Conservation (phyloP, 495 filamentous ascomycete genomes). For the Letharia columbiana region DNA sequence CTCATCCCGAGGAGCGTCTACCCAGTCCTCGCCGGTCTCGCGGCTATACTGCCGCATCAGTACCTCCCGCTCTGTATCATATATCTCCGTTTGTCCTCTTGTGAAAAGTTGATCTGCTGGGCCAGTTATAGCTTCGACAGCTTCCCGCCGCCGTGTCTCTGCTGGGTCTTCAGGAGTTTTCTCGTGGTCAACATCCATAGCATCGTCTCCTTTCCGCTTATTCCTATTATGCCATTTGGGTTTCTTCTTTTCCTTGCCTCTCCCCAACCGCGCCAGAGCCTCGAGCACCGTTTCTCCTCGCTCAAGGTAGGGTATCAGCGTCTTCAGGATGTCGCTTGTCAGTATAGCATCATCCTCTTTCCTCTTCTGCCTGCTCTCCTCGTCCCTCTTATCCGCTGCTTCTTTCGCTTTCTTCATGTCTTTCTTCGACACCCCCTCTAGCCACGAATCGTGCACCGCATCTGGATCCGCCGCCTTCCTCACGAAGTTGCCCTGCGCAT, state of each 20-base stretch:
- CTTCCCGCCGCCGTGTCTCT: conserved; percentile 57
- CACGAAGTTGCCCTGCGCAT: conserved; percentile 82
- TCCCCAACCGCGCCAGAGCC: conserved; percentile 73
- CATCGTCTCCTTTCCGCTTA: conserved; percentile 41
- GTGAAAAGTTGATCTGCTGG: conserved; percentile 79
- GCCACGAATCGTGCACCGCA: conserved; percentile 83
- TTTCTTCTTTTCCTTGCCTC: conserved; percentile 54
- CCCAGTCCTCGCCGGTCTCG: conserved; percentile 89
- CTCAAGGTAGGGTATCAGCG: conserved; percentile 64
- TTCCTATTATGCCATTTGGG: conserved; percentile 53
- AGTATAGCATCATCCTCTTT: conserved; percentile 63
- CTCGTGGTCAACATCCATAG: conserved; percentile 64
- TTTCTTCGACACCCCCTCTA: conserved; percentile 85
- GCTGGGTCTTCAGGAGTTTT: conserved; percentile 53
- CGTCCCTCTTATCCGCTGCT: conserved; percentile 79
- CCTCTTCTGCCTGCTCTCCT: conserved; percentile 58
- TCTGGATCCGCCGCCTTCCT: conserved; percentile 85
- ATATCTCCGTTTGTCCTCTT: conserved; percentile 75
- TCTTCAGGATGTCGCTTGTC: conserved; percentile 63
- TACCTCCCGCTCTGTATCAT: conserved; percentile 79
- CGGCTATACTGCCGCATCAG: conserved; percentile 71
- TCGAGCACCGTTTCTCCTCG: conserved; percentile 83
- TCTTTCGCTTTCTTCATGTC: conserved; percentile 83
- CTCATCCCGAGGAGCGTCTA: conserved; percentile 44
- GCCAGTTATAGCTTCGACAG: conserved; percentile 75